Conservation (phyloP, 306 rosid species). For the Oxytropis ochrocephala region DNA sequence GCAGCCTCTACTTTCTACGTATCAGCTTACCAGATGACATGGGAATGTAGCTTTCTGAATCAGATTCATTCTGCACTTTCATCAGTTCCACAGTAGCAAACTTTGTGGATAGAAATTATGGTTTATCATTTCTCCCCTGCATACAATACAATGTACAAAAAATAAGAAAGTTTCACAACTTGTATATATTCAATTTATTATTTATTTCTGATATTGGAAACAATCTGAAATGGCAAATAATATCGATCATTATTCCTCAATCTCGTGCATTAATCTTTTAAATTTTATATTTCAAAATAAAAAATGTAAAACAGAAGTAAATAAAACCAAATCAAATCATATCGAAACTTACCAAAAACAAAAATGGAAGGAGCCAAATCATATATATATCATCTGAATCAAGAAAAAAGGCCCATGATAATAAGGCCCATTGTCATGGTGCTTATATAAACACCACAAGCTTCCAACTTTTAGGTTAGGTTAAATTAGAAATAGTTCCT, state of each 20-base stretch:
- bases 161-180: background rate
- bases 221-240: too few species aligned
- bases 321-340: too few species aligned
- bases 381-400: background rate
- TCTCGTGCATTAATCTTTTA: too few species aligned
- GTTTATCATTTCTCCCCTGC: background rate
- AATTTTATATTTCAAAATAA: too few species aligned
- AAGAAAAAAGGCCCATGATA: background rate
- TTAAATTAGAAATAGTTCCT: background rate
- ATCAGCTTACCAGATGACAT: slow-evolving; percentile 64
- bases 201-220: background rate
- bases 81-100: too few species aligned
- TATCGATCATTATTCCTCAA: too few species aligned
- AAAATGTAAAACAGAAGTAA: too few species aligned
- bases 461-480: background rate
- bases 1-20: slow-evolving; percentile 82
- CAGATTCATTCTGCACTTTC: slow-evolving; percentile 9
- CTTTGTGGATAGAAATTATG: background rate
- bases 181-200: background rate
- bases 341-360: background rate
- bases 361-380: background rate
- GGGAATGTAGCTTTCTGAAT: slow-evolving; percentile 41
- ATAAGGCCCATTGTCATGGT: background rate
- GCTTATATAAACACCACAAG: background rate
- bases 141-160: too few species aligned